phyloP scores from a whole-genome alignment of 208 protist genomes.

The Trypanosoma avium region DNA sequence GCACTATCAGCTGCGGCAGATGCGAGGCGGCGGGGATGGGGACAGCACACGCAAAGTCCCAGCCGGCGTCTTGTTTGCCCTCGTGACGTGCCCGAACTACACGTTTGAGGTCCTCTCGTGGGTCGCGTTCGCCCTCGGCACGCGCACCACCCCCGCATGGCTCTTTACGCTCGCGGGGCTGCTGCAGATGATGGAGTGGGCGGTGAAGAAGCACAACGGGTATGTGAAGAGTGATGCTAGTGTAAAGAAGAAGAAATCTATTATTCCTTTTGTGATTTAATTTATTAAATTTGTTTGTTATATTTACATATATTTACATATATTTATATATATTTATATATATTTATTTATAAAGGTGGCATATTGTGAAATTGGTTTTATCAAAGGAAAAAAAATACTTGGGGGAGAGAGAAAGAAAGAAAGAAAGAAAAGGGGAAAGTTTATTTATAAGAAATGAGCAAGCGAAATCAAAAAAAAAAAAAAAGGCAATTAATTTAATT shows the following conservation, averaged over 20 bases:
- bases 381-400: slow-evolving; percentile 3
- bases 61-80: slow-evolving; percentile 80
- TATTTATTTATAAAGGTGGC: background rate
- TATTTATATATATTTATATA: slow-evolving; percentile 19
- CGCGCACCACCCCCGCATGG: slow-evolving; percentile 76
- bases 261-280: slow-evolving; percentile 89
- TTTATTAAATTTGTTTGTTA: slow-evolving; percentile 2
- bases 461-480: background rate
- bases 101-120: slow-evolving; percentile 94
- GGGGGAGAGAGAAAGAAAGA: slow-evolving; percentile 7
- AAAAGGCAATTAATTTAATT: background rate
- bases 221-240: slow-evolving; percentile 80
- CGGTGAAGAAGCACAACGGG: slow-evolving; percentile 80
- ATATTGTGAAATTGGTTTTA: background rate
- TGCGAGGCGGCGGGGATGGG: slow-evolving; percentile 75
- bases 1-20: slow-evolving; percentile 87
- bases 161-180: slow-evolving; percentile 80
- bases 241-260: slow-evolving; percentile 74
- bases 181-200: slow-evolving; percentile 87
- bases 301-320: background rate
- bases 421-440: background rate
- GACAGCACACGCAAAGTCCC: slow-evolving; percentile 81
- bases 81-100: slow-evolving; percentile 96
- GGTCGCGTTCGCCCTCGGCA: slow-evolving; percentile 91
- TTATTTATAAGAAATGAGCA: background rate